phyloP scores from a whole-genome alignment of 768 basidiomycete species.

The Galerina sulciceps region DNA sequence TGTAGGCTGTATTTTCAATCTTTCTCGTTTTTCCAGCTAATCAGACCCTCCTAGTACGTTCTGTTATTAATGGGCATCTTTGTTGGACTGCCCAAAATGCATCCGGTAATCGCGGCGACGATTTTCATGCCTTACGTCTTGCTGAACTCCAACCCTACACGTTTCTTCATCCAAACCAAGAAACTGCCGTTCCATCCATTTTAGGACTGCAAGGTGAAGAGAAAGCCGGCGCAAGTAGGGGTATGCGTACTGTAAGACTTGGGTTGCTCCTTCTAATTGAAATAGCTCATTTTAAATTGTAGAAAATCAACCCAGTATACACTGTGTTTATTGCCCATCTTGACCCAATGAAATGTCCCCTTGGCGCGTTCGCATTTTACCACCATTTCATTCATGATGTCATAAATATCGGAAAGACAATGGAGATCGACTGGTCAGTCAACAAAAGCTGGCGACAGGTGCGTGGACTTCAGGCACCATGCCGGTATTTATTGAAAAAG shows the following conservation, averaged over 20 bases:
- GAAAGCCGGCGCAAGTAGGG: constrained; percentile 29
- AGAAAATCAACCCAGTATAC: constrained; percentile 34
- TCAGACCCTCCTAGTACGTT: not conserved
- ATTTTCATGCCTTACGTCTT: constrained; percentile 28
- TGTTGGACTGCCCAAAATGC: constrained; percentile 31
- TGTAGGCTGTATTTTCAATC: constrained; percentile 17
- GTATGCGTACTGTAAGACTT: constrained; percentile 26
- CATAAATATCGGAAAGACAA: constrained; percentile 11
- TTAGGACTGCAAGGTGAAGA: constrained; percentile 33
- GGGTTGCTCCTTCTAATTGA: not conserved
- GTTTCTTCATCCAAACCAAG: constrained; percentile 26
- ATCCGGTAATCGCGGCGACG: constrained; percentile 34
- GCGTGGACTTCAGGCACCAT: not conserved
- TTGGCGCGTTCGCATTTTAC: constrained; percentile 32
- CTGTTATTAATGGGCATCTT: constrained; percentile 28
- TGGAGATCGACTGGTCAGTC: constrained; percentile 28
- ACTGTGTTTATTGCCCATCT: constrained; percentile 30
- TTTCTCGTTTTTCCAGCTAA: not conserved
- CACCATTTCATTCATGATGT: constrained; percentile 30
- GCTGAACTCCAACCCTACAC: constrained; percentile 30
- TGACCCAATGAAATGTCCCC: constrained; percentile 26
- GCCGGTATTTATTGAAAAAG: not conserved
- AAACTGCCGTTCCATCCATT: constrained; percentile 20
- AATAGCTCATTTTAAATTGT: not conserved
- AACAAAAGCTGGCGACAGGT: constrained; percentile 33